Conservation (phyloP, 768 basidiomycete species). For the Kwoniella heveanensis region DNA sequence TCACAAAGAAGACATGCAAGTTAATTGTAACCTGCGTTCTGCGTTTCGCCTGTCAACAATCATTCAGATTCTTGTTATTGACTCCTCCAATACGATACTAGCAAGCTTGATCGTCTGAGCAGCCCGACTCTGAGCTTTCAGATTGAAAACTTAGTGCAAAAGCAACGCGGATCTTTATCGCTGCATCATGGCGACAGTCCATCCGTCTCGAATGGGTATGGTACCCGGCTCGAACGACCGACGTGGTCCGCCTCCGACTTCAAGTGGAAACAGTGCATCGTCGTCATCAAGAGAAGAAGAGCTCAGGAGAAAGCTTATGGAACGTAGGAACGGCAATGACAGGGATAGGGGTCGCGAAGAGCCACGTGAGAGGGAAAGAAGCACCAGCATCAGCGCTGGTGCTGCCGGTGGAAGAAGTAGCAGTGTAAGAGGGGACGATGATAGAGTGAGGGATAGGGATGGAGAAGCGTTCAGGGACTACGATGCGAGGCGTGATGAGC, state of each 20-base stretch:
- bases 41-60: too few relatives aligned
- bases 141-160: too few relatives aligned
- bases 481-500: constrained; percentile 16
- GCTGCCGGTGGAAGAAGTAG: constrained; percentile 9
- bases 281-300: constrained; percentile 38
- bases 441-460: constrained; percentile 14
- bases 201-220: constrained; percentile 49
- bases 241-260: constrained; percentile 17
- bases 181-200: constrained; percentile 47
- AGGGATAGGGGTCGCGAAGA: not conserved
- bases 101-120: too few relatives aligned
- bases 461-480: constrained; percentile 19
- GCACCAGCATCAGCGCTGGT: not conserved
- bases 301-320: constrained; percentile 29
- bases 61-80: too few relatives aligned
- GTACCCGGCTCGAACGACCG: constrained; percentile 29
- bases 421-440: constrained; percentile 6
- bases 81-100: too few relatives aligned
- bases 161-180: too few relatives aligned
- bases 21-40: too few relatives aligned
- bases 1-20: too few relatives aligned
- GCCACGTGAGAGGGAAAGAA: not conserved
- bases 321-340: constrained; percentile 6
- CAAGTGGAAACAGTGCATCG: too few relatives aligned
- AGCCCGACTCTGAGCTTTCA: too few relatives aligned